Conservation (phyloP, 495 filamentous ascomycete genomes). For the Aspergillus incahuasiensis region DNA sequence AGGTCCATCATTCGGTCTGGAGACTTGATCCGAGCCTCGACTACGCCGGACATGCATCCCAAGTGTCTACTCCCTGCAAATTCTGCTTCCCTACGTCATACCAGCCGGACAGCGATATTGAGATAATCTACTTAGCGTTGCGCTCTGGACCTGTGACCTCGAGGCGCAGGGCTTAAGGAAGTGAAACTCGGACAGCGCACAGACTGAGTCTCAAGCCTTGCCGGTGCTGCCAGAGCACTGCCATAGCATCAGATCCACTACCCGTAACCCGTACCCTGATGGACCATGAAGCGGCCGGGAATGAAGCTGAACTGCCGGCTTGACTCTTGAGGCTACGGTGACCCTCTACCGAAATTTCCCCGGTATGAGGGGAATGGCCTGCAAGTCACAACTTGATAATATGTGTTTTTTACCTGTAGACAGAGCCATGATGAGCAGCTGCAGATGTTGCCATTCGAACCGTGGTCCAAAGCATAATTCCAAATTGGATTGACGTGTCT, state of each 20-base stretch:
- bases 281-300: neutral
- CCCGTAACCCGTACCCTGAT: neutral
- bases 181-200: neutral
- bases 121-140: neutral
- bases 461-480: slow-evolving; percentile 6
- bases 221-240: neutral
- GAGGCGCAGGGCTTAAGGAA: neutral
- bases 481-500: slow-evolving; percentile 5
- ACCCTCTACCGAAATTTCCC: neutral
- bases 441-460: neutral
- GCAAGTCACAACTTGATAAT: too few species aligned
- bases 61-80: neutral
- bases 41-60: neutral
- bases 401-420: too few species aligned
- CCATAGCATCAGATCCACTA: neutral
- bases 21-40: neutral
- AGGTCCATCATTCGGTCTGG: neutral
- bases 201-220: neutral
- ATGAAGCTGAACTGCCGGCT: neutral
- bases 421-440: neutral
- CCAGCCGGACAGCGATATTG: neutral
- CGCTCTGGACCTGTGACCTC: neutral
- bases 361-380: neutral
- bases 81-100: slow-evolving; percentile 4
- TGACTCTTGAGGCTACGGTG: neutral